A percentile compares a stretch with the other conserved stretches of the same genome.
These are phyloP conservation scores for Colletotrichum sp. DNA, from an alignment of 2,329 filamentous ascomycete species.

Conservation along the genomic window DNA sequence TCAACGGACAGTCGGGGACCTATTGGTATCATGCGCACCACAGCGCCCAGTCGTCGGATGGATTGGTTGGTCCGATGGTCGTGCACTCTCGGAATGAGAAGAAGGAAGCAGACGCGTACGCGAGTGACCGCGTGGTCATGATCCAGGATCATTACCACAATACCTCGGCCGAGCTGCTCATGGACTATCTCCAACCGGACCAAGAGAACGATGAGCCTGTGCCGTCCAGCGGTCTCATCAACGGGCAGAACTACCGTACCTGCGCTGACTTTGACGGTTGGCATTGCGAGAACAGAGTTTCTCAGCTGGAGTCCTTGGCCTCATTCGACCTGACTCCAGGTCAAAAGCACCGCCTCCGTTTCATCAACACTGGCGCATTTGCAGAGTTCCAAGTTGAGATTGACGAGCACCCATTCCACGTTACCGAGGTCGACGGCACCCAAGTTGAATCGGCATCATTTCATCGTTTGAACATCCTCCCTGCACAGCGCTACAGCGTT, in stretches of 20 bases:
- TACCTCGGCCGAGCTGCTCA: constrained; percentile 51
- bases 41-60: constrained; percentile 69
- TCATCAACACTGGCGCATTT: constrained; percentile 75
- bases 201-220: constrained; percentile 68
- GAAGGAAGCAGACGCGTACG: constrained; percentile 23
- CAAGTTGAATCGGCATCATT: constrained; percentile 65
- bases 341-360: constrained; percentile 67
- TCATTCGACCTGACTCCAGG: constrained; percentile 51
- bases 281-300: constrained; percentile 44
- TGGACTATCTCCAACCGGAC: constrained; percentile 59
- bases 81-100: constrained; percentile 61
- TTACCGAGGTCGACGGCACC: constrained; percentile 76
- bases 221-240: constrained; percentile 69
- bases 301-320: constrained; percentile 26
- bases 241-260: constrained; percentile 48
- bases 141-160: constrained; percentile 79
- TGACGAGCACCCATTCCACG: constrained; percentile 67
- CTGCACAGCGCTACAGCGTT: constrained; percentile 74
- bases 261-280: constrained; percentile 41
- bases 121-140: constrained; percentile 64
- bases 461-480: constrained; percentile 68
- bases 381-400: constrained; percentile 75
- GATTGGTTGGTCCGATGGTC: constrained; percentile 70
- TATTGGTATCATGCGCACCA: constrained; percentile 72
- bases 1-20: constrained; percentile 54